Percentiles rank a stretch among this genome's conserved stretches.
Conservation (phyloP, 1,284 basidiomycete species). For the Erythrobasidium hasegawianum region DNA sequence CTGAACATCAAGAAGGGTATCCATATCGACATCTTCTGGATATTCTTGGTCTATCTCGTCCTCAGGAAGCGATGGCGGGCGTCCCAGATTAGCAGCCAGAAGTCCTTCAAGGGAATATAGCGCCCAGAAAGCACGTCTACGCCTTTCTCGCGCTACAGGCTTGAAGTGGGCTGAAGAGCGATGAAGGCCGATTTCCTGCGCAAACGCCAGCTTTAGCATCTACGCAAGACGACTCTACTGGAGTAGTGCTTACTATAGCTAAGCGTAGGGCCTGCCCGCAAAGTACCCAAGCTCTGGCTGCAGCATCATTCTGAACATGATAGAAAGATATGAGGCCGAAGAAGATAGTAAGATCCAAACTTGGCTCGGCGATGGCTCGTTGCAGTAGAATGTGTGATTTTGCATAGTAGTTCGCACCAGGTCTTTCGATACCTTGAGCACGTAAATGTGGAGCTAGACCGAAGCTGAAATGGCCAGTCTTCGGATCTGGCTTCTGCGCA, state of each 20-base stretch:
- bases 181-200: constrained; percentile 26
- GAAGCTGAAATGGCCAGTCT: constrained; percentile 18
- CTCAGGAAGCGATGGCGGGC: constrained; percentile 21
- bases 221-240: no score
- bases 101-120: constrained; percentile 30
- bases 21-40: constrained; percentile 13
- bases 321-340: constrained; percentile 28
- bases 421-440: constrained; percentile 16
- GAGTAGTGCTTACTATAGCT: constrained; percentile 12
- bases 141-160: constrained; percentile 18
- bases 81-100: constrained; percentile 25
- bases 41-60: constrained; percentile 31
- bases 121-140: constrained; percentile 30
- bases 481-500: constrained; percentile 10
- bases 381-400: constrained; percentile 20
- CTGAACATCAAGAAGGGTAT: neutral
- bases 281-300: constrained; percentile 32
- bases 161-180: constrained; percentile 23
- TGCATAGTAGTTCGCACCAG: constrained; percentile 26
- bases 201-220: neutral
- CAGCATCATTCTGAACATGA: constrained; percentile 25
- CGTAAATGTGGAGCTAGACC: constrained; percentile 10
- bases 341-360: constrained; percentile 26
- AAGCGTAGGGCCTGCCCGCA: constrained; percentile 28
- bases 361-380: constrained; percentile 24